Evolutionary conservation across 1,284 basidiomycete genomes (phyloP).

Genomic region (Cronartium quercuum): DNA sequence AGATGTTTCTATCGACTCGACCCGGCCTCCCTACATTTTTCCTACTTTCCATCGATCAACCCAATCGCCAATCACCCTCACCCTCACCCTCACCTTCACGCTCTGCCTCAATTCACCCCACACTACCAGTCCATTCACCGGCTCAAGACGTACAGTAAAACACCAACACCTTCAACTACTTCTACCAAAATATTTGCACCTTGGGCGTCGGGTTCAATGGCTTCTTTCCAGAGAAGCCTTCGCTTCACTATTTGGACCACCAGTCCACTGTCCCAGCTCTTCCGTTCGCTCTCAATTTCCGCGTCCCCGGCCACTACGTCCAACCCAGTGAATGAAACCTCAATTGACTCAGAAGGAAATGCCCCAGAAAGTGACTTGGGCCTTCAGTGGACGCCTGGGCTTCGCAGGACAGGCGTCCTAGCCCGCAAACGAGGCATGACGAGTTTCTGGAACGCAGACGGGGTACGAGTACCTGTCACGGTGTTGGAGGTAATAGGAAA

Average conservation of each 20-base stretch:
- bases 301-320: neutral
- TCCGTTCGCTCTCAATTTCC: neutral
- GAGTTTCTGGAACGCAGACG: constrained; percentile 82
- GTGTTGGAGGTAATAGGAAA: constrained; percentile 69
- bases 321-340: neutral
- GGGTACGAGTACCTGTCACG: constrained; percentile 79
- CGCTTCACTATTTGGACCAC: neutral
- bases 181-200: too few relatives aligned
- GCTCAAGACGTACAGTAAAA: too few relatives aligned
- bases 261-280: neutral
- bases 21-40: too few relatives aligned
- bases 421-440: constrained; percentile 96
- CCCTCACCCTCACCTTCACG: too few relatives aligned
- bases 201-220: too few relatives aligned
- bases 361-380: too few relatives aligned
- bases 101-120: too few relatives aligned
- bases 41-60: too few relatives aligned
- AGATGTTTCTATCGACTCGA: too few relatives aligned
- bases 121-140: too few relatives aligned
- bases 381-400: constrained; percentile 76
- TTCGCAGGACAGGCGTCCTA: constrained; percentile 86
- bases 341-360: neutral
- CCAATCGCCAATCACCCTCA: too few relatives aligned
- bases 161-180: too few relatives aligned
- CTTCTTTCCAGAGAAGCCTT: neutral